Percentiles rank a stretch among this genome's conserved stretches.
These are phyloP conservation scores for Flammula alnicola DNA, from an alignment of 1,284 basidiomycete species.

Conservation along the genomic window DNA sequence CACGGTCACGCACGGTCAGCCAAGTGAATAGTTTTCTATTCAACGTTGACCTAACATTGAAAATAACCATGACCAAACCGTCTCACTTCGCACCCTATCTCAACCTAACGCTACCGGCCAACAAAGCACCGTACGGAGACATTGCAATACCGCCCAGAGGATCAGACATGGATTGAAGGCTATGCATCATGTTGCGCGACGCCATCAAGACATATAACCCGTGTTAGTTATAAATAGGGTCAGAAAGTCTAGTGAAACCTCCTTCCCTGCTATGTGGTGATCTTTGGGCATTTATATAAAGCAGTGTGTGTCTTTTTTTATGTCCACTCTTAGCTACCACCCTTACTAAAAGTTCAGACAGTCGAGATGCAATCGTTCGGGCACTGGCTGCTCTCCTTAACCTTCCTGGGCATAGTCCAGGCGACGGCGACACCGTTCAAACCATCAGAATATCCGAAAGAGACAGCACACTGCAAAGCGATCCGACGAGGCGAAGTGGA, in stretches of 20 bases:
- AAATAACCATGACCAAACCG: no score
- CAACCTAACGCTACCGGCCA: no score
- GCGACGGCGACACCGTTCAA: slow-evolving; percentile 35
- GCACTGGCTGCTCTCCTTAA: slow-evolving; percentile 12
- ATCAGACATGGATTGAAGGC: slow-evolving; percentile 1
- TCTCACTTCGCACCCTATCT: no score
- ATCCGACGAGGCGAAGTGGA: slow-evolving; percentile 37
- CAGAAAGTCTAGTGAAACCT: neutral
- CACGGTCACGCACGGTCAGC: no score
- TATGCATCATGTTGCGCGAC: neutral
- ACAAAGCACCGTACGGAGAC: no score
- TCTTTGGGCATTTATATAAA: neutral
- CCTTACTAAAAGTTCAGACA: neutral
- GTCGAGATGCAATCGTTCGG: neutral
- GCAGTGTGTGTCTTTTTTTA: neutral
- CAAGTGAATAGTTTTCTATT: no score
- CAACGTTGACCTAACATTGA: no score
- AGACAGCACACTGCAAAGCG: slow-evolving; percentile 42
- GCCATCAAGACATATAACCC: slow-evolving; percentile 11
- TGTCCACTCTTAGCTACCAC: neutral
- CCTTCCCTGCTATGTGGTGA: neutral
- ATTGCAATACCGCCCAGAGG: neutral
- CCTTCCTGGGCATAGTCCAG: slow-evolving; percentile 6
- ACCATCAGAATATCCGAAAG: slow-evolving; percentile 41
- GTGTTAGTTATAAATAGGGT: neutral